Evolutionary conservation across 768 basidiomycete species (phyloP).

Genomic region (Paxillus rubicundulus): DNA sequence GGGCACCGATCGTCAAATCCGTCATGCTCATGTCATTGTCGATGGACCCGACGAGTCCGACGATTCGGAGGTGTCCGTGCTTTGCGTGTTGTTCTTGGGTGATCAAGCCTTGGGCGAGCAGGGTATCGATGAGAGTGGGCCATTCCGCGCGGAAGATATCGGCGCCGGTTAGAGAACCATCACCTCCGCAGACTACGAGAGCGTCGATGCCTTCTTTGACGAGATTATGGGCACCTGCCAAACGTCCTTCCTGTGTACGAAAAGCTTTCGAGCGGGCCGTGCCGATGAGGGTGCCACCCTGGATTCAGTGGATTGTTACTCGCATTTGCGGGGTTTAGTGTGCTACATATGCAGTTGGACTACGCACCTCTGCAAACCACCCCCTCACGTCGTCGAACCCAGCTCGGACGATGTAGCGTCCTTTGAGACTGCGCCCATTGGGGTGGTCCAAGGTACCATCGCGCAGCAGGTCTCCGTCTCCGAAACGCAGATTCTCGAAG

Average conservation of each 20-base stretch:
- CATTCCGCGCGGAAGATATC: conserved; percentile 93
- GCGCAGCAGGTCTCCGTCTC: conserved; percentile 71
- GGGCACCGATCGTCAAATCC: conserved; percentile 94
- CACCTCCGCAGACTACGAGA: conserved; percentile 95
- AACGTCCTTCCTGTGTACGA: conserved; percentile 83
- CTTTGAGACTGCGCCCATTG: conserved; percentile 73
- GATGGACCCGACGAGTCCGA: conserved; percentile 98
- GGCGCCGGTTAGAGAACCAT: conserved; percentile 94
- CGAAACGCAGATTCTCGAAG: conserved; percentile 76
- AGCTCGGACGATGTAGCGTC: conserved; percentile 89
- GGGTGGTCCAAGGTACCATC: conserved; percentile 79
- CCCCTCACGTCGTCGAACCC: conserved; percentile 98
- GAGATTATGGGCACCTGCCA: conserved; percentile 86
- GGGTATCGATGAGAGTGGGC: conserved; percentile 75
- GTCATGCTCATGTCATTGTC: conserved; percentile 99
- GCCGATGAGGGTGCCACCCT: conserved; percentile 97
- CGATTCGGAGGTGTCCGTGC: conserved; percentile 87
- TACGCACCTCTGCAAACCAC: conserved; percentile 83
- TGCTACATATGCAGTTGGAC: not conserved
- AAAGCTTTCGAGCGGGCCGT: conserved; percentile 85
- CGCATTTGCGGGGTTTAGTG: no score
- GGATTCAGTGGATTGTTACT: not conserved
- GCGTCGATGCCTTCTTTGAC: conserved; percentile 98
- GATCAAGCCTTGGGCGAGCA: conserved; percentile 73
- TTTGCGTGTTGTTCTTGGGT: conserved; percentile 64